Conservation (phyloP, 805 yeast genomes). For the Teunomyces kruisii region DNA sequence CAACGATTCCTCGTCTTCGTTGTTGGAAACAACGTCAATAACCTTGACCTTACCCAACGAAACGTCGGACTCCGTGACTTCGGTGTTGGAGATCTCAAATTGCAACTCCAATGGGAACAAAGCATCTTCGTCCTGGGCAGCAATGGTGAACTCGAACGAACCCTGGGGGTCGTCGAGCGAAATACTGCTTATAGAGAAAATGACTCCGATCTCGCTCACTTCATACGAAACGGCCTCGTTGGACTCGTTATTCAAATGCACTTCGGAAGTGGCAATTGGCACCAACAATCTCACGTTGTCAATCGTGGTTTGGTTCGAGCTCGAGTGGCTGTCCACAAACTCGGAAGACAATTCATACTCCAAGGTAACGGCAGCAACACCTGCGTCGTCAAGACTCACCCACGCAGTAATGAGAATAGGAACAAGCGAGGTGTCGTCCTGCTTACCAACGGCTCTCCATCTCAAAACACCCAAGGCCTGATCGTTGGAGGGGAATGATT, state of each 20-base stretch:
- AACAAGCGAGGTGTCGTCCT: conserved; percentile 43
- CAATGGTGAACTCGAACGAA: conserved; percentile 75
- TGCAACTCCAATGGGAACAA: conserved; percentile 84
- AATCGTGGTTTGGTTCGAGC: conserved; percentile 38
- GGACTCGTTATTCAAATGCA: conserved; percentile 49
- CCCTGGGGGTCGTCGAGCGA: conserved; percentile 58
- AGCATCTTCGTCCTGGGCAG: conserved; percentile 74
- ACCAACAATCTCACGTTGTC: conserved; percentile 57
- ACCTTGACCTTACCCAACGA: conserved; percentile 70
- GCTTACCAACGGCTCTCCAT: conserved; percentile 77
- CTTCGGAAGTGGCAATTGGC: conserved; percentile 64
- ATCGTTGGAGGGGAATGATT: conserved; percentile 89
- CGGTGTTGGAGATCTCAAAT: conserved; percentile 51
- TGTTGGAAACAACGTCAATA: conserved; percentile 52
- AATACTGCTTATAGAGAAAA: conserved; percentile 60
- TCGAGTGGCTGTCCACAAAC: conserved; percentile 26
- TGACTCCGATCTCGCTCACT: conserved; percentile 66
- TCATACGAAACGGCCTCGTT: conserved; percentile 50
- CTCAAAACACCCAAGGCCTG: conserved; percentile 88
- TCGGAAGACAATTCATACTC: conserved; percentile 75
- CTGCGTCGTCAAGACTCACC: conserved; percentile 67
- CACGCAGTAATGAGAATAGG: conserved; percentile 84
- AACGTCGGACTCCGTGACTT: conserved; percentile 36
- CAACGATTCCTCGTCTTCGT: conserved; percentile 53
- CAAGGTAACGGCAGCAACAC: conserved; percentile 70